A percentile compares a stretch with the other conserved stretches of the same genome.
These are phyloP conservation scores for Lablab purpureus DNA, from an alignment of 306 rosid species.

Conservation along the genomic window DNA sequence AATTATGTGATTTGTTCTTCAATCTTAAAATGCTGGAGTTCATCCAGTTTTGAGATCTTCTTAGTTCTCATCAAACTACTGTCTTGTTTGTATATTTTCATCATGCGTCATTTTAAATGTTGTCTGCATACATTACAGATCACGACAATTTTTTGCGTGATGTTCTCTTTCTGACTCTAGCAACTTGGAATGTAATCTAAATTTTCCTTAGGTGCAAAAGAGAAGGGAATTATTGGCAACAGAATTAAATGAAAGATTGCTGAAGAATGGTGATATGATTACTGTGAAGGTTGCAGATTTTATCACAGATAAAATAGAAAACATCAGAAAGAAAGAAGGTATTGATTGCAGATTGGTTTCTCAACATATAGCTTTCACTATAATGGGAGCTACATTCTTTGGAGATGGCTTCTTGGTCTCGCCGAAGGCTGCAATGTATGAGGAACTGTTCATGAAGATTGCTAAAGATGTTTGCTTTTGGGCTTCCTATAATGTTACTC, in stretches of 20 bases:
- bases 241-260: conserved; percentile 60
- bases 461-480: conserved; percentile 81
- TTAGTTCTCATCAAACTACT: not conserved
- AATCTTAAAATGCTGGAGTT: not conserved
- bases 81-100: not conserved
- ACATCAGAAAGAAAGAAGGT: conserved; percentile 48
- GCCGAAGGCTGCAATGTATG: conserved; percentile 76
- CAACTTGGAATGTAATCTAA: conserved; percentile 33
- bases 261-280: conserved; percentile 55
- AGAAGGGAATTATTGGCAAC: conserved; percentile 63
- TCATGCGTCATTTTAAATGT: not conserved
- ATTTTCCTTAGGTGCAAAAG: conserved; percentile 62
- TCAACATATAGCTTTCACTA: conserved; percentile 82
- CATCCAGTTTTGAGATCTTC: not conserved
- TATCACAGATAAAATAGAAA: conserved; percentile 61
- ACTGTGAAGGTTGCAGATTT: conserved; percentile 59
- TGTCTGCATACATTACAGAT: conserved; percentile 19
- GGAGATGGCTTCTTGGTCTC: conserved; percentile 80
- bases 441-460: conserved; percentile 82
- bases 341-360: conserved; percentile 68
- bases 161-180: conserved; percentile 33
- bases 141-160: conserved; percentile 7
- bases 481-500: conserved; percentile 79
- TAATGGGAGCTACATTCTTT: conserved; percentile 74
- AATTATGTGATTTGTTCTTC: conserved; percentile 2